These are phyloP conservation scores for Pythium periplocum DNA, from an alignment of 352 stramenopile genomes.

Conservation along the genomic window DNA sequence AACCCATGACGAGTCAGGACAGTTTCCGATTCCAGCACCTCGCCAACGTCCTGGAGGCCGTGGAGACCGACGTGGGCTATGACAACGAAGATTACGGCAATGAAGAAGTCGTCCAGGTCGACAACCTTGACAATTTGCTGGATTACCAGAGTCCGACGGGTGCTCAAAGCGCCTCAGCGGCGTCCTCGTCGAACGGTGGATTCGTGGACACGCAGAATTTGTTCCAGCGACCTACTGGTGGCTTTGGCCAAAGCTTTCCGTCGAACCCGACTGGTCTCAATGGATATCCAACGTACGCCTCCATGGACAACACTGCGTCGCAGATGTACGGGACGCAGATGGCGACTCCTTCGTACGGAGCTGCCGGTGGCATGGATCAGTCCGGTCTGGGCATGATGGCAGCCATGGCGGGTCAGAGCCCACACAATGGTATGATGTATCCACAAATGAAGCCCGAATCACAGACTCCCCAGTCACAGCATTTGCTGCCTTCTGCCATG, in stretches of 20 bases:
- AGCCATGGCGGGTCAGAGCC: too few relatives aligned
- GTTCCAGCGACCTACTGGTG: constrained; percentile 5
- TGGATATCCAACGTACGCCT: not conserved
- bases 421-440: constrained; percentile 13
- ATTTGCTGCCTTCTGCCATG: too few relatives aligned
- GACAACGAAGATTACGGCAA: constrained; percentile 81
- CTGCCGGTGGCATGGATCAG: not conserved
- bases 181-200: constrained; percentile 18
- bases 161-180: constrained; percentile 4
- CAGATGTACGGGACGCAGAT: constrained; percentile 9
- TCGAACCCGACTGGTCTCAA: too few relatives aligned
- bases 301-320: not conserved
- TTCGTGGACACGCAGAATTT: constrained; percentile 70
- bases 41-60: constrained; percentile 67
- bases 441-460: not conserved
- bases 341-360: not conserved
- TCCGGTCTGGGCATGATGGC: not conserved
- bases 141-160: constrained; percentile 55
- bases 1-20: constrained; percentile 84
- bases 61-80: constrained; percentile 78
- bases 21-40: constrained; percentile 85
- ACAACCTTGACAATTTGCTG: constrained; percentile 82
- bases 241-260: too few relatives aligned
- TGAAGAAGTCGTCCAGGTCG: constrained; percentile 77
- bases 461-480: too few relatives aligned